phyloP scores from a whole-genome alignment of 2,329 filamentous ascomycete genomes.

The Pseudopyricularia cyperi region DNA sequence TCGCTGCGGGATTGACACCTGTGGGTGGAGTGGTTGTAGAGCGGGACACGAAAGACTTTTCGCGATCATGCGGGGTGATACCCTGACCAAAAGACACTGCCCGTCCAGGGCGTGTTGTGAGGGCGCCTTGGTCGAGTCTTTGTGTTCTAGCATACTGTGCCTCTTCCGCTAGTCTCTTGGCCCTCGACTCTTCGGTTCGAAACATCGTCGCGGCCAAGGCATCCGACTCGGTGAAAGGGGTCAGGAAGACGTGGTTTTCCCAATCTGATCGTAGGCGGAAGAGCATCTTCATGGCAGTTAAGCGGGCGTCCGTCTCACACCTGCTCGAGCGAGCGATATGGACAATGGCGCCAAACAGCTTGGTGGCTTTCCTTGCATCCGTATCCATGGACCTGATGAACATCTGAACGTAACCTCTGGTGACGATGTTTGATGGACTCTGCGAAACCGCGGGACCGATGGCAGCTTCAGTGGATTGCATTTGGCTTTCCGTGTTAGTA shows the following conservation, averaged over 20 bases:
- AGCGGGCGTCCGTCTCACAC: slow-evolving; percentile 54
- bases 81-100: slow-evolving; percentile 39
- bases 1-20: not conserved
- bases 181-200: slow-evolving; percentile 43
- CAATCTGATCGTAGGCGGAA: slow-evolving; percentile 78
- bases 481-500: slow-evolving; percentile 10
- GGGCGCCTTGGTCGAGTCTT: slow-evolving; percentile 27
- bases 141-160: slow-evolving; percentile 29
- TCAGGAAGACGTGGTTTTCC: slow-evolving; percentile 62
- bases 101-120: slow-evolving; percentile 28
- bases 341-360: slow-evolving; percentile 50
- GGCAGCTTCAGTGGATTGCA: slow-evolving; percentile 1
- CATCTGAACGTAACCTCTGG: slow-evolving; percentile 58
- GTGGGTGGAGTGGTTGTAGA: not conserved
- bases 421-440: slow-evolving; percentile 58
- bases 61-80: not conserved
- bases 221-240: slow-evolving; percentile 56
- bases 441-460: slow-evolving; percentile 17
- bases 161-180: slow-evolving; percentile 38
- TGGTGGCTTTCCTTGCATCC: slow-evolving; percentile 50
- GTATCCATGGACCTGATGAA: slow-evolving; percentile 62
- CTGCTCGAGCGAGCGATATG: slow-evolving; percentile 46
- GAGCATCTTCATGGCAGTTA: slow-evolving; percentile 64
- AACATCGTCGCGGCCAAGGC: slow-evolving; percentile 60
- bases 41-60: not conserved